Percentiles rank a stretch among this genome's conserved stretches.
phyloP scores from a whole-genome alignment of 148 eudicot genomes.

The Rhododendron williamsianum region DNA sequence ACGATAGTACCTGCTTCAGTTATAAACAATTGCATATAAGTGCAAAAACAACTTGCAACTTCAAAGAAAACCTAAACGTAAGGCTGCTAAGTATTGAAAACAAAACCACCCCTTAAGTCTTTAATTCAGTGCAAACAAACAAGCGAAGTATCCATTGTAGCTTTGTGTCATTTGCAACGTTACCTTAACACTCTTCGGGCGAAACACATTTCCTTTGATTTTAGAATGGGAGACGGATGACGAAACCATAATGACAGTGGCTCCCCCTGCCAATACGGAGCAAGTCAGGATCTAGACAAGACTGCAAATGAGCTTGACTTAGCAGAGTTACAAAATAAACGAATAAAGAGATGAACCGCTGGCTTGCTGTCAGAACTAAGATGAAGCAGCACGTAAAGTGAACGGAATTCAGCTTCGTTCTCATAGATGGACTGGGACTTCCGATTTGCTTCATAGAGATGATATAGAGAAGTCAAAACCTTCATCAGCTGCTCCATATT shows the following conservation, averaged over 20 bases:
- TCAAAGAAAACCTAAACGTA: background rate
- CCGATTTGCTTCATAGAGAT: conserved; percentile 64
- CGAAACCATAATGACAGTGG: conserved; percentile 76
- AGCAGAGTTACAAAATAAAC: background rate
- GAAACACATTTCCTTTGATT: conserved; percentile 71
- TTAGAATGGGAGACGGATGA: conserved; percentile 38
- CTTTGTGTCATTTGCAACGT: background rate
- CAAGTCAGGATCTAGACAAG: background rate
- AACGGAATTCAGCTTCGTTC: conserved; percentile 79
- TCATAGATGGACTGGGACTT: conserved; percentile 30
- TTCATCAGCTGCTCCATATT: conserved; percentile 88
- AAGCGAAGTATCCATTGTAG: background rate
- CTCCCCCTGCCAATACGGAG: conserved; percentile 48
- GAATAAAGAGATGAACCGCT: conserved; percentile 32
- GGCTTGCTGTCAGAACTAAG: conserved; percentile 57
- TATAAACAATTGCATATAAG: background rate
- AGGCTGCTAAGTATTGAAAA: background rate
- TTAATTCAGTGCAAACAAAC: background rate
- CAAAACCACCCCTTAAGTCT: background rate
- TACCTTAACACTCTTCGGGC: conserved; percentile 74
- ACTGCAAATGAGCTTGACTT: background rate
- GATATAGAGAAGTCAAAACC: conserved; percentile 57
- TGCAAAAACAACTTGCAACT: background rate
- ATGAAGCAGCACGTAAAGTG: conserved; percentile 78
- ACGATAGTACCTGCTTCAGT: conserved; percentile 50